Base-by-base conservation (phyloP, 305 asterid species). In the Andrographis paniculata region DNA sequence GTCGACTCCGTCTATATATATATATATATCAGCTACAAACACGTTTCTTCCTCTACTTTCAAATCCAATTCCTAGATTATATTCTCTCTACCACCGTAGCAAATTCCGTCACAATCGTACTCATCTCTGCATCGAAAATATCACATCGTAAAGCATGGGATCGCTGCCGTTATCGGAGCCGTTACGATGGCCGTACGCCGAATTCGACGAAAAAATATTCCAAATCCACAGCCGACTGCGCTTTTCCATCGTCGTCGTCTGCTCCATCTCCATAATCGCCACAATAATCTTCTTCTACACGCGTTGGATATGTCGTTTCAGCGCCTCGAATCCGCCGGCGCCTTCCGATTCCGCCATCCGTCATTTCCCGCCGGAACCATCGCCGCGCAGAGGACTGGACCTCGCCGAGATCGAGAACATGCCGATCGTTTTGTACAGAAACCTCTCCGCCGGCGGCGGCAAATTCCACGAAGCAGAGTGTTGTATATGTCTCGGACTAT, bases 171-270 rank as follows among this genome's bases (percentile, higher is more conserved):
- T n/a, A n/a, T n/a, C 81, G 39, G 63, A 66, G 37, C 64, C 81
- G 2, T 77, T 82, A 66, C 80, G 71, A 48, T 83, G 96, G 96
- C 78, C 72, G 79, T 76, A 68, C 72, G 57, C 79, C 27, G 82
- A 75, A 22, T 75, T 75, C 67, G 88, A 79, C 75, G 89, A 82
- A 77, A 54, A 59, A 56, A 69, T 67, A 50, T 80, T 73, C 79
- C 75, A 74, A 69, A 64, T 82, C 70, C 82, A 69, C 6, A 83
- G 94, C 47, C 82, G 75, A 7, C 60, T 87, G 0, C 78, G 82
- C 62, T 72, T 82, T 70, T 78, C 70, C 82, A 30, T 68, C 68
- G 15, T 83, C 58, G 66, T 78, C 14, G 63, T 87, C 57, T 66
- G 75, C 66, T 51, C 82, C 57, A 49, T 66, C 45, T 46, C 70